phyloP scores from a whole-genome alignment of 2,329 filamentous ascomycete genomes.

The Neobulgaria alba region DNA sequence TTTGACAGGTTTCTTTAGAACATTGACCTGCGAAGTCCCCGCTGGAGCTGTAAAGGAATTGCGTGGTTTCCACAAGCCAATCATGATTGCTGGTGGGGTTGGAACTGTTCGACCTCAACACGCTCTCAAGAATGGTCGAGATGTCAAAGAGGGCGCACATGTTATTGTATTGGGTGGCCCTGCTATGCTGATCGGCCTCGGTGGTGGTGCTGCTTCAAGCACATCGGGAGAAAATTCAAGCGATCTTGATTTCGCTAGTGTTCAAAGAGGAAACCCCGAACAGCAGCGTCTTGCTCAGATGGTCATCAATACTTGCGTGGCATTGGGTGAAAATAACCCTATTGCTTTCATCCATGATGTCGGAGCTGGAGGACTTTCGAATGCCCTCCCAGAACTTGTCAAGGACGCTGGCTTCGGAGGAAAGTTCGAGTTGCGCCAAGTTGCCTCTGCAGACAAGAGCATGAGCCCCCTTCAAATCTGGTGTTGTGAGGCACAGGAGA shows the following conservation, averaged over 20 bases:
- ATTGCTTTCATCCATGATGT: slow-evolving; percentile 98
- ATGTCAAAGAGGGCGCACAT: slow-evolving; percentile 81
- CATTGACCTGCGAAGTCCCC: slow-evolving; percentile 63
- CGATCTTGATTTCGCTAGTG: slow-evolving; percentile 92
- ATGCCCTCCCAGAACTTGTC: slow-evolving; percentile 79
- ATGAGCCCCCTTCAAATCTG: slow-evolving; percentile 97
- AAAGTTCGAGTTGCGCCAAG: slow-evolving; percentile 85
- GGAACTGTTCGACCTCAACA: slow-evolving; percentile 87
- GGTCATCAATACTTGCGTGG: slow-evolving; percentile 91
- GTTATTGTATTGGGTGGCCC: slow-evolving; percentile 90
- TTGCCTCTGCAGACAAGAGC: slow-evolving; percentile 81
- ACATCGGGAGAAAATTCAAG: slow-evolving; percentile 81
- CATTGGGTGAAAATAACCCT: slow-evolving; percentile 74
- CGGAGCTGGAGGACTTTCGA: slow-evolving; percentile 79
- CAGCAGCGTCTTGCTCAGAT: slow-evolving; percentile 94
- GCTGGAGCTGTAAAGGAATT: slow-evolving; percentile 55
- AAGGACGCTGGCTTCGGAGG: slow-evolving; percentile 88
- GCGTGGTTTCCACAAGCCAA: slow-evolving; percentile 94
- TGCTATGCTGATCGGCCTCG: slow-evolving; percentile 94
- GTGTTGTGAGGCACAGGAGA: slow-evolving; percentile 95
- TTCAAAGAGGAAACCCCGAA: slow-evolving; percentile 94
- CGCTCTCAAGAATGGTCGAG: slow-evolving; percentile 71
- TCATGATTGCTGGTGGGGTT: slow-evolving; percentile 94
- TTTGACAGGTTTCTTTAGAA: slow-evolving; percentile 84
- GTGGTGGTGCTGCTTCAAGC: slow-evolving; percentile 88